These are phyloP conservation scores for Meyerozyma smithsonii DNA, from an alignment of 1,139 yeast genomes.

Conservation along the genomic window DNA sequence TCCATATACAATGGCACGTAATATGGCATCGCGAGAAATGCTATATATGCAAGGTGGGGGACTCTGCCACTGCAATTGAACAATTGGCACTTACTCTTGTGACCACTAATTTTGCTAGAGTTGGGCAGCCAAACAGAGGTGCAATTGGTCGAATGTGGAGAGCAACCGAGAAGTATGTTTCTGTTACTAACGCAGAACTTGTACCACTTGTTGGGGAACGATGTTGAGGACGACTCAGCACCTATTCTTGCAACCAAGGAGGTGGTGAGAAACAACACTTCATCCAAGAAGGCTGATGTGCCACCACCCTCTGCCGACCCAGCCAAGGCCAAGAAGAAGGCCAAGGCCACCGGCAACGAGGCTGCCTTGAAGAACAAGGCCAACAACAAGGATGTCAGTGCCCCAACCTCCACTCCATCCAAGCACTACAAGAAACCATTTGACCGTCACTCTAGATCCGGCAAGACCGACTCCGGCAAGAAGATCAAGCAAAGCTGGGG, in stretches of 20 bases:
- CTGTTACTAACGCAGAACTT: slow-evolving; percentile 33
- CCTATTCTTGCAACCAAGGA: slow-evolving; percentile 60
- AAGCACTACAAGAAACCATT: slow-evolving; percentile 60
- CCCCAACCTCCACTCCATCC: slow-evolving; percentile 48
- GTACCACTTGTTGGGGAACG: slow-evolving; percentile 60
- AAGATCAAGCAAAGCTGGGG: slow-evolving; percentile 79
- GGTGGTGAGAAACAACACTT: slow-evolving; percentile 75
- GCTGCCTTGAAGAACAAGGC: slow-evolving; percentile 77
- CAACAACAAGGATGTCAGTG: slow-evolving; percentile 68
- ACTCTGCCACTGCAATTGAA: not conserved
- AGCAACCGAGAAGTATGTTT: too few relatives aligned
- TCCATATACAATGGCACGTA: too few relatives aligned
- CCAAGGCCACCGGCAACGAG: slow-evolving; percentile 78
- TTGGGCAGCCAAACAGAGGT: not conserved
- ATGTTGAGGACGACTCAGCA: slow-evolving; percentile 60
- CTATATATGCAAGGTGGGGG: not conserved
- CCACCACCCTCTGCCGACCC: slow-evolving; percentile 83
- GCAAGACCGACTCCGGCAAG: slow-evolving; percentile 81
- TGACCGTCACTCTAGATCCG: slow-evolving; percentile 84
- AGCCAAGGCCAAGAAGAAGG: slow-evolving; percentile 71
- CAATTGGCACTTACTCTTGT: slow-evolving; percentile 1
- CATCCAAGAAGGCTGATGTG: slow-evolving; percentile 84
- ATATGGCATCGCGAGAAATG: not conserved
- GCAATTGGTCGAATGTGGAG: slow-evolving; percentile 8
- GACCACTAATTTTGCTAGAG: not conserved